Conservation (phyloP, 192 early-diverging fungal genomes). For the Glomus cerebriforme region DNA sequence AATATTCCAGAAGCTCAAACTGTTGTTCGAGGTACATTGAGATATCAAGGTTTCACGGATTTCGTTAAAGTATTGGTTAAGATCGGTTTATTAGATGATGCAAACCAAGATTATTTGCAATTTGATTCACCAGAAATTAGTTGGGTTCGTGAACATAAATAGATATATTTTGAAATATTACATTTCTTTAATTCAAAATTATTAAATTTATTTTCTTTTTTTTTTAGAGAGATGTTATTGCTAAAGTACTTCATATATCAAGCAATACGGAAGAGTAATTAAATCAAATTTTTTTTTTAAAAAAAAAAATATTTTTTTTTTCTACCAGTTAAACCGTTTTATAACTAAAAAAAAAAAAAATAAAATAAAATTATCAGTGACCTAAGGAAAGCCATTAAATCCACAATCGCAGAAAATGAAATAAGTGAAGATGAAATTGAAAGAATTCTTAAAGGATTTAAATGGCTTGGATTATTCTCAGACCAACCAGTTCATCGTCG, state of each 20-base stretch:
- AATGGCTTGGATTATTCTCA: conserved; percentile 84
- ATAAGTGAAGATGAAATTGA: conserved; percentile 49
- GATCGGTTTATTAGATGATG: conserved; percentile 88
- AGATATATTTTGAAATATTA: background rate
- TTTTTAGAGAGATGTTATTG: conserved; percentile 62
- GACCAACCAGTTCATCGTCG: conserved; percentile 59
- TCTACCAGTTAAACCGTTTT: background rate
- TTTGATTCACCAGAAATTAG: conserved; percentile 57
- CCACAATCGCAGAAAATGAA: conserved; percentile 61
- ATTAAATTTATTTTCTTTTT: background rate
- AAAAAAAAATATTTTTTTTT: background rate
- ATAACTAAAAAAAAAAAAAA: background rate
- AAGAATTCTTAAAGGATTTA: conserved; percentile 72
- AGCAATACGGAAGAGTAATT: conserved; percentile 44
- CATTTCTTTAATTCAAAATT: conserved; percentile 5
- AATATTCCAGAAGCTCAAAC: conserved; percentile 91
- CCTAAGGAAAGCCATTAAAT: conserved; percentile 62
- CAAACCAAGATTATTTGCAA: conserved; percentile 61
- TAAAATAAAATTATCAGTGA: conserved; percentile 38
- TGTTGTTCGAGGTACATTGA: conserved; percentile 92
- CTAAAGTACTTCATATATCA: conserved; percentile 54
- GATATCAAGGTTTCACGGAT: conserved; percentile 96
- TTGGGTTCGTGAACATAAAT: conserved; percentile 54
- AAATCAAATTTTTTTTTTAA: background rate
- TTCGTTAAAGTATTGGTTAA: conserved; percentile 94